These are phyloP conservation scores for Gentiana straminea DNA, from an alignment of 257 asterid species.

Conservation along the genomic window DNA sequence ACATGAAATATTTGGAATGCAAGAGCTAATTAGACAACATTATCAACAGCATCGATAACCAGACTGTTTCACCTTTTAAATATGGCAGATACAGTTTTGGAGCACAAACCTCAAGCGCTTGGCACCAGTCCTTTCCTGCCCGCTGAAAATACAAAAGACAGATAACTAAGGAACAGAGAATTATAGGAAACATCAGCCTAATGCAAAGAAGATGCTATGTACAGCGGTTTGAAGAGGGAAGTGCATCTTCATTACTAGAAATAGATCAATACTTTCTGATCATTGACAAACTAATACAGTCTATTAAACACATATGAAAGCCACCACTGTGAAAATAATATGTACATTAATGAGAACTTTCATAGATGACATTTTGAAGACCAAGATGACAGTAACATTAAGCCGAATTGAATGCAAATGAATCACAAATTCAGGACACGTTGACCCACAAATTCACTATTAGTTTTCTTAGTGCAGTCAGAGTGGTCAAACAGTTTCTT, in stretches of 20 bases:
- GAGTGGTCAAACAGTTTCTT: too few species aligned
- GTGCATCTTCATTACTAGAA: not conserved
- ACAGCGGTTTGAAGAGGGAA: not conserved
- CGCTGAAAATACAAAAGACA: constrained; percentile 28
- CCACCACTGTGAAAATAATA: not conserved
- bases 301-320: not conserved
- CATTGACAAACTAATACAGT: not conserved
- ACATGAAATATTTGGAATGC: not conserved
- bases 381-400: too few species aligned
- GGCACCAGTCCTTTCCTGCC: constrained; percentile 80
- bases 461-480: too few species aligned
- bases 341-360: too few species aligned
- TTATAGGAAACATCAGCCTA: not conserved
- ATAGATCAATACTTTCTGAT: not conserved
- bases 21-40: too few species aligned
- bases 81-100: constrained; percentile 3
- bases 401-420: too few species aligned
- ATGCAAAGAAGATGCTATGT: not conserved
- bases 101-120: constrained; percentile 72
- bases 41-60: not conserved
- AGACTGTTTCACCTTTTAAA: too few species aligned
- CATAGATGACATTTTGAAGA: too few species aligned
- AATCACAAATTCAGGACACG: too few species aligned
- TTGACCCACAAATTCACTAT: too few species aligned
- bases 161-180: not conserved